These are phyloP conservation scores for Pseudogymnoascus sp. DNA, from an alignment of 2,329 filamentous ascomycete genomes.

Conservation along the genomic window DNA sequence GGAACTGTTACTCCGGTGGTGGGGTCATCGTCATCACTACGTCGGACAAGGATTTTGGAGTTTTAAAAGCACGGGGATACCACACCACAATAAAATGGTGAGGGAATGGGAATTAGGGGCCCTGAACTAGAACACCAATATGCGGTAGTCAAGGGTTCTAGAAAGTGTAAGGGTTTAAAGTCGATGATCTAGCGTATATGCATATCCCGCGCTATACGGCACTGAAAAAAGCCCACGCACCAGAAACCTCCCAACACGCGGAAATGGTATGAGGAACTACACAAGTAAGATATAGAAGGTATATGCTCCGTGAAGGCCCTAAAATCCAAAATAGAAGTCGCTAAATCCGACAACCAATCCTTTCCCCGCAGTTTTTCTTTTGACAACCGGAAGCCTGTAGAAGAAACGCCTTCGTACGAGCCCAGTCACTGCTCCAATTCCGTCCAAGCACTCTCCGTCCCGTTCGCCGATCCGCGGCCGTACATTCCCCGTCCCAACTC, in stretches of 20 bases:
- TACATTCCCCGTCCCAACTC: neutral
- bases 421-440: neutral
- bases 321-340: neutral
- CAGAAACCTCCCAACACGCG: neutral
- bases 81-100: neutral
- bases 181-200: neutral
- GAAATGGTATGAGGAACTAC: neutral
- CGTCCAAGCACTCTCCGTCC: neutral
- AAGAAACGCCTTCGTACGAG: neutral
- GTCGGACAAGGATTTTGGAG: neutral
- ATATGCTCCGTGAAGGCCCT: neutral
- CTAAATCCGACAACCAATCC: neutral
- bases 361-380: neutral
- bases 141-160: neutral
- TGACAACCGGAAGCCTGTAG: neutral
- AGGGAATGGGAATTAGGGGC: neutral
- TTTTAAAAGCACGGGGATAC: neutral
- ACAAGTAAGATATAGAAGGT: neutral
- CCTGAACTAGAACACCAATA: neutral
- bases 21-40: neutral
- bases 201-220: neutral
- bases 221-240: neutral
- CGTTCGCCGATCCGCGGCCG: neutral
- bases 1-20: neutral
- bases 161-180: neutral